Evolutionary conservation across 2,329 filamentous ascomycete species (phyloP), one percentile per base, ranked within the genome.

Genomic region (Fusarium udum): DNA sequence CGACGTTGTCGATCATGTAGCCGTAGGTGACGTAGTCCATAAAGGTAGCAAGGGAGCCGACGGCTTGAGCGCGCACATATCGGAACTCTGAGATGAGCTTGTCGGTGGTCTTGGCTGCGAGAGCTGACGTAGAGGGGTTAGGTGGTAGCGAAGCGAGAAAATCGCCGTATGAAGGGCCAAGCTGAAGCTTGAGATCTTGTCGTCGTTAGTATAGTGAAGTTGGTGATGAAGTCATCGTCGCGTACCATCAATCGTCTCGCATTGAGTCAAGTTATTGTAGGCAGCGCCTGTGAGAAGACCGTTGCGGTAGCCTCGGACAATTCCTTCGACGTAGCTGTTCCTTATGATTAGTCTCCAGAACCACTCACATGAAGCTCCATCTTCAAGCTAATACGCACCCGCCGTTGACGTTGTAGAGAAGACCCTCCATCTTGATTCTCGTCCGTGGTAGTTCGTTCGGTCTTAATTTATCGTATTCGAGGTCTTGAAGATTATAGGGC

Each of bases 1-100:
- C 96, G 60, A 99, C 95, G 79, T 99, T 99, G 85, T 99, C 96
- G 84, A 99, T 99, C 96, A 99, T 99, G 88, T 99, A 99, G 71
- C 95, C 95, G 82, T 99, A 99, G 3, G 96, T 99, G 70, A 99
- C 87, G 84, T 97, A 99, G 83, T 98, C 95, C 90, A 99, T 95
- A 83, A 99, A 99, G 81, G 94, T 95, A 72, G 95, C 92, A 42
- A 98, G 90, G 2, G 95, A 94, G 22, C 96, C 96, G 5, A 94
- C 94, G 34, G 95, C 93, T 81, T 99, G 97, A 71, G 95, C 95
- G 77, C 97, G 94, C 51, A 99, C 89, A 83, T 99, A 99, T 80
- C 95, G 92, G 83, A 99, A 99, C 83, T 99, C 96, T 75, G 95
- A 92, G 74, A 99, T 95, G 74, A 99, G 92, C 87, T 99, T 99